Conservation (phyloP, 2,329 filamentous ascomycete species). For the Dissoconium aciculare region DNA sequence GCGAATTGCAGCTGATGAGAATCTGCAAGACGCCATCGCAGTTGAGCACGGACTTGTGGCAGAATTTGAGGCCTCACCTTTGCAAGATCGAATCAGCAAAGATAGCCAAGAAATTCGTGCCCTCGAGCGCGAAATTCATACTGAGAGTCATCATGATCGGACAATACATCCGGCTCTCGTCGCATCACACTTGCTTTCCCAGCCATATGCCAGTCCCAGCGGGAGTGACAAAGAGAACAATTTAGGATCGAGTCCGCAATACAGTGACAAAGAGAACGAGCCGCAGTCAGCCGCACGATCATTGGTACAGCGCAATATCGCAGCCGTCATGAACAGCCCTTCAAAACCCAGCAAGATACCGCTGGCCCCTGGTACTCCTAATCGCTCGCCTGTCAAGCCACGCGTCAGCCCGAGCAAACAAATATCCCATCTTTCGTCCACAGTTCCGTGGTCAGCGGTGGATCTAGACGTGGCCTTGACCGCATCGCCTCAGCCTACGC, state of each 20-base stretch:
- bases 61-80: constrained; percentile 25
- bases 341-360: constrained; percentile 27
- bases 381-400: constrained; percentile 14
- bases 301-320: too few species aligned
- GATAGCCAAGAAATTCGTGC: constrained; percentile 12
- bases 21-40: constrained; percentile 10
- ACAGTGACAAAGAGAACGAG: constrained; percentile 20
- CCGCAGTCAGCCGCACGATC: constrained; percentile 2
- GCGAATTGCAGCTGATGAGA: constrained; percentile 19
- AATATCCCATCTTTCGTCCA: constrained; percentile 36
- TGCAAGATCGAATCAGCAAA: constrained; percentile 14
- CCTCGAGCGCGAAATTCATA: constrained; percentile 12
- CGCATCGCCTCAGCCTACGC: constrained; percentile 25
- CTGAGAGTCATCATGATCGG: constrained; percentile 8
- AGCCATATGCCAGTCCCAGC: constrained; percentile 13
- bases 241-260: constrained; percentile 18
- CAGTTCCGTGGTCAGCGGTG: constrained; percentile 52
- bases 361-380: constrained; percentile 28
- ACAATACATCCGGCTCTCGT: constrained; percentile 6
- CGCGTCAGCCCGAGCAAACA: constrained; percentile 29
- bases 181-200: constrained; percentile 3
- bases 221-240: constrained; percentile 27
- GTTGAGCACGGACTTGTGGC: constrained; percentile 19
- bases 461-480: constrained; percentile 61
- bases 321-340: constrained; percentile 13